Conservation (phyloP, 2,329 filamentous ascomycete genomes). For the Phialophora macrospora region DNA sequence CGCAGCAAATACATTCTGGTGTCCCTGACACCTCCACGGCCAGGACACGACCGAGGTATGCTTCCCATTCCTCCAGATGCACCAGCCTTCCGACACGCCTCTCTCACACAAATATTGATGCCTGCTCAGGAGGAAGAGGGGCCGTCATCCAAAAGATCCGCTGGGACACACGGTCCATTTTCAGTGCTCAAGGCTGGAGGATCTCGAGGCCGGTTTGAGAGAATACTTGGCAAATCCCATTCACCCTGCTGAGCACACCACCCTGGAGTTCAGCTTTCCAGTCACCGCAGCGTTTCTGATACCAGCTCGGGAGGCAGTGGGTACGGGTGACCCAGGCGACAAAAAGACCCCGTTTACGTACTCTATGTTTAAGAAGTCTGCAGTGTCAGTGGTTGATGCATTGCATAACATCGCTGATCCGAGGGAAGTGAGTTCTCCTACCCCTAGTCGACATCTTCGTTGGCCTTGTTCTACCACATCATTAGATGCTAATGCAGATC, state of each 20-base stretch:
- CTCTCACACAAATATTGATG: not conserved
- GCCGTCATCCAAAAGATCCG: conserved; percentile 38
- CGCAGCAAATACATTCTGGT: conserved; percentile 2
- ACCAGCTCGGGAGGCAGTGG: conserved; percentile 18
- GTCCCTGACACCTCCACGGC: not conserved
- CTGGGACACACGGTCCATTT: conserved; percentile 32
- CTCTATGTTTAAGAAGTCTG: conserved; percentile 32
- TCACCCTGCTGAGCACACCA: conserved; percentile 35
- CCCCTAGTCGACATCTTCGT: not conserved
- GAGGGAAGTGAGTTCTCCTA: conserved; percentile 21
- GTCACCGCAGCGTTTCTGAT: conserved; percentile 37
- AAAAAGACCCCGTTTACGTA: conserved; percentile 28
- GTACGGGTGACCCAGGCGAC: not conserved
- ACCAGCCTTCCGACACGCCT: not conserved
- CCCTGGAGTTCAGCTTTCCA: conserved; percentile 36
- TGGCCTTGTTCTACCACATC: not conserved
- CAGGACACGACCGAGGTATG: conserved; percentile 7
- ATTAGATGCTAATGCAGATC: not conserved
- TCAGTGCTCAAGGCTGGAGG: conserved; percentile 33
- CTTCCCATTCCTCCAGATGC: no score
- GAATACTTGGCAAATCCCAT: conserved; percentile 34
- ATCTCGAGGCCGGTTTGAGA: conserved; percentile 31
- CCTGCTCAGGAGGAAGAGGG: conserved; percentile 16
- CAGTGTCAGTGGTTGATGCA: conserved; percentile 36
- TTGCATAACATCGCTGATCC: conserved; percentile 30